These are phyloP conservation scores for Aureobasidium melanogenum DNA, from an alignment of 2,329 filamentous ascomycete species.

Conservation along the genomic window DNA sequence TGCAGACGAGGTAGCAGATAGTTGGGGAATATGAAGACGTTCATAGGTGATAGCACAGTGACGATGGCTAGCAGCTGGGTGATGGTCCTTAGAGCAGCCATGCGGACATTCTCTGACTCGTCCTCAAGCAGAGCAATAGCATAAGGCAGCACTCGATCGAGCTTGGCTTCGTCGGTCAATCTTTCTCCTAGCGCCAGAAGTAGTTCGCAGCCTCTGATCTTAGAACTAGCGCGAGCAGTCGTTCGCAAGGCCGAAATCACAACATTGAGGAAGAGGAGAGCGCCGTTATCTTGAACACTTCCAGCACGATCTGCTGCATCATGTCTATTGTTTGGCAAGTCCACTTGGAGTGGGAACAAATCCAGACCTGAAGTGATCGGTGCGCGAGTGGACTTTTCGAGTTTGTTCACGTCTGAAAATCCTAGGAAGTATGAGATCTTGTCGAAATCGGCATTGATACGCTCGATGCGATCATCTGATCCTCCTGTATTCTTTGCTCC, in stretches of 20 bases:
- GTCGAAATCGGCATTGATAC: conserved; percentile 90
- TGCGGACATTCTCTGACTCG: conserved; percentile 71
- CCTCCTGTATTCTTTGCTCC: conserved; percentile 67
- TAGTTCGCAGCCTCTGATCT: conserved; percentile 82
- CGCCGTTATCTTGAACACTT: conserved; percentile 66
- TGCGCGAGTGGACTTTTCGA: conserved; percentile 15
- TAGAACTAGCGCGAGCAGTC: conserved; percentile 78
- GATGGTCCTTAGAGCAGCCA: conserved; percentile 76
- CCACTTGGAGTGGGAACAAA: conserved; percentile 72
- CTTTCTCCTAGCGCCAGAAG: conserved; percentile 85
- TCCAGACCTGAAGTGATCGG: conserved; percentile 42
- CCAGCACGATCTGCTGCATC: conserved; percentile 49
- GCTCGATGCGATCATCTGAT: conserved; percentile 86
- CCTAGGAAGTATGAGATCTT: conserved; percentile 94
- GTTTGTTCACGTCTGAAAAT: conserved; percentile 18
- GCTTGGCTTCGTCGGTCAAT: conserved; percentile 87
- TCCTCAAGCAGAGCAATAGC: conserved; percentile 76
- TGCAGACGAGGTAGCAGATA: conserved; percentile 55
- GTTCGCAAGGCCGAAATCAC: conserved; percentile 83
- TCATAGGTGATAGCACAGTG: conserved; percentile 70
- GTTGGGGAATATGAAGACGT: conserved; percentile 58
- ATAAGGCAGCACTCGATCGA: conserved; percentile 88
- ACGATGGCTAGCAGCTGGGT: conserved; percentile 85
- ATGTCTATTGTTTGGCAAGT: conserved; percentile 77
- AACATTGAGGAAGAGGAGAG: conserved; percentile 81